phyloP scores from a whole-genome alignment of 495 filamentous ascomycete genomes.

The Achaetomiella virescens region DNA sequence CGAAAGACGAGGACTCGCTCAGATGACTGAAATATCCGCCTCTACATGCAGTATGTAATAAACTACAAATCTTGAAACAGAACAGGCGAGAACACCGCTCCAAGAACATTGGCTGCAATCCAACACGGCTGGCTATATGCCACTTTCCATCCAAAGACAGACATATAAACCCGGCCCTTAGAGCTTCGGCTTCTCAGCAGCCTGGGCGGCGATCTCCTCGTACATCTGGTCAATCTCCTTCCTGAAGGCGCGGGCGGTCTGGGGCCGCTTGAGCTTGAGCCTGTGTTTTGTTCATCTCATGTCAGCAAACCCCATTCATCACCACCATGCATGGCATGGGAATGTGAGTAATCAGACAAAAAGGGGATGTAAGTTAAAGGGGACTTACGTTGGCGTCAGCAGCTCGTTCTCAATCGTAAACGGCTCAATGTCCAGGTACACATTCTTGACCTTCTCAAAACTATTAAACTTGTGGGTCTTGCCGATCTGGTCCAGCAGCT shows the following conservation, averaged over 20 bases:
- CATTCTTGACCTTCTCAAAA: constrained; percentile 76
- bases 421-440: constrained; percentile 73
- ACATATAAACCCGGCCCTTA: constrained; percentile 19
- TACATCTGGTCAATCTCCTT: constrained; percentile 74
- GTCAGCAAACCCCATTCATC: not conserved
- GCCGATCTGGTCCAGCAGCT: constrained; percentile 72
- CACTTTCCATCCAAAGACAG: too few species aligned
- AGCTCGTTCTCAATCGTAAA: constrained; percentile 94
- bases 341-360: constrained; percentile 1
- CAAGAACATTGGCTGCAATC: too few species aligned
- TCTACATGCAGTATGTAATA: too few species aligned
- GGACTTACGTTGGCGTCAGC: constrained; percentile 94
- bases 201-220: constrained; percentile 49
- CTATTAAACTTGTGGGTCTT: constrained; percentile 83
- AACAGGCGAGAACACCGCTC: too few species aligned
- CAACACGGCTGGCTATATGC: too few species aligned
- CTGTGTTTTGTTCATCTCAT: constrained; percentile 39
- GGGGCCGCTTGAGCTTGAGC: constrained; percentile 90
- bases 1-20: too few species aligned
- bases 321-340: not conserved
- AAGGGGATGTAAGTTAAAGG: too few species aligned
- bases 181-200: constrained; percentile 36
- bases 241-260: constrained; percentile 72
- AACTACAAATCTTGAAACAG: too few species aligned
- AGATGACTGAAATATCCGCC: too few species aligned